Conservation (phyloP, 495 filamentous ascomycete species). For the Lepidopterella palustris region DNA sequence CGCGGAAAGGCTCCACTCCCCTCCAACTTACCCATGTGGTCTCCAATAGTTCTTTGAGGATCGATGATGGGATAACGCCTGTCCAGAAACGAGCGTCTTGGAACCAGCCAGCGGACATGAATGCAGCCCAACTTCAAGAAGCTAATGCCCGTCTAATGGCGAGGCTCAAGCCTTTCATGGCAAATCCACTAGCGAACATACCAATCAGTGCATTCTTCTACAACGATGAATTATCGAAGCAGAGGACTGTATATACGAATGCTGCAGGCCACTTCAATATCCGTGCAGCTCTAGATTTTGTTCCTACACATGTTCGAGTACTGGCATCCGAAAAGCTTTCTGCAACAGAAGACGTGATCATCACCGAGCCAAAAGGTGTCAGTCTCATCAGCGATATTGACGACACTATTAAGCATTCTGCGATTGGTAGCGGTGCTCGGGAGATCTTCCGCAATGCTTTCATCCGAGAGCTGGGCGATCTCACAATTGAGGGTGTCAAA, state of each 20-base stretch:
- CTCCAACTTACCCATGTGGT: constrained; percentile 1
- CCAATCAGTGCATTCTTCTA: constrained; percentile 92
- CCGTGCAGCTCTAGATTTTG: constrained; percentile 73
- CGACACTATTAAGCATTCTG: constrained; percentile 95
- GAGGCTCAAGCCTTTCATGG: constrained; percentile 80
- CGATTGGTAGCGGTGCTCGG: constrained; percentile 72
- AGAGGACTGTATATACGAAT: constrained; percentile 71
- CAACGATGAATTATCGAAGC: constrained; percentile 69
- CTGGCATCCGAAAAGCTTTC: constrained; percentile 83
- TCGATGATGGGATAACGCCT: constrained; percentile 36
- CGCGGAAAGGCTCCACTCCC: background rate
- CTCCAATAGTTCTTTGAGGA: constrained; percentile 14
- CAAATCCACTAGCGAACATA: constrained; percentile 62
- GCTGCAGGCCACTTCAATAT: constrained; percentile 79
- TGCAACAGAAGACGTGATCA: constrained; percentile 61
- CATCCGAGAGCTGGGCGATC: constrained; percentile 70
- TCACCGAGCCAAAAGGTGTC: constrained; percentile 74
- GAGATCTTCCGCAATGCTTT: constrained; percentile 97
- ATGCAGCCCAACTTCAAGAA: constrained; percentile 60
- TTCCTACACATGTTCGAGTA: constrained; percentile 82
- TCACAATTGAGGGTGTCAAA: constrained; percentile 76
- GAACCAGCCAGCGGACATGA: constrained; percentile 53
- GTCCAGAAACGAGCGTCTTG: constrained; percentile 43
- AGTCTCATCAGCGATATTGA: constrained; percentile 97
- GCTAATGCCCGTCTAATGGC: constrained; percentile 85